Percentiles rank a stretch among this genome's conserved stretches.
These are phyloP conservation scores for Pythium aristosporum DNA, from an alignment of 352 stramenopile species.

Conservation along the genomic window DNA sequence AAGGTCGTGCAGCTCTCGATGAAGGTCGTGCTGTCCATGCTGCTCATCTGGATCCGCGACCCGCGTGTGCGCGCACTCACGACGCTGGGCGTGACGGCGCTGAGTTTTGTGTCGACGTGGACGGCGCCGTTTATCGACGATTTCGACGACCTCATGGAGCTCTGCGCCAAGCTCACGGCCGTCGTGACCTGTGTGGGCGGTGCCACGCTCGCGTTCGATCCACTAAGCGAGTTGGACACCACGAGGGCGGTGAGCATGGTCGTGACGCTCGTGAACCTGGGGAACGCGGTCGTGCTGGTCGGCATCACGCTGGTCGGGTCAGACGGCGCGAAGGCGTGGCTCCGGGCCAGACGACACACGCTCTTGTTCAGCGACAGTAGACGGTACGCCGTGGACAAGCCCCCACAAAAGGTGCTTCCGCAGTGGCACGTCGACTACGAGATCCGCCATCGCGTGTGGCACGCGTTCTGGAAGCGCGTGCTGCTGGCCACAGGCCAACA, in stretches of 20 bases:
- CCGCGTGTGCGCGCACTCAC: slow-evolving; percentile 19
- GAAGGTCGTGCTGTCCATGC: slow-evolving; percentile 41
- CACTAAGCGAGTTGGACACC: slow-evolving; percentile 8
- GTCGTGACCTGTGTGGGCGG: slow-evolving; percentile 36
- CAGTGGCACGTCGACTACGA: slow-evolving; percentile 44
- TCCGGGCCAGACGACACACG: slow-evolving; percentile 33
- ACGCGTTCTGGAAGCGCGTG: slow-evolving; percentile 44
- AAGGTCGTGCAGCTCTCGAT: slow-evolving; percentile 47
- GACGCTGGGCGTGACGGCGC: slow-evolving; percentile 26
- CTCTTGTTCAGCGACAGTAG: slow-evolving; percentile 47
- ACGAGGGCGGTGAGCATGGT: slow-evolving; percentile 24
- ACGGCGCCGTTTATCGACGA: slow-evolving; percentile 45
- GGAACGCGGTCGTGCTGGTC: slow-evolving; percentile 43
- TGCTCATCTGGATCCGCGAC: slow-evolving; percentile 28
- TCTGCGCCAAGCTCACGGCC: slow-evolving; percentile 37
- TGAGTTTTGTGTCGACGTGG: slow-evolving; percentile 37
- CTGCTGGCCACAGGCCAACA: slow-evolving; percentile 31
- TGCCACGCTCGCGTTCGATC: slow-evolving; percentile 27
- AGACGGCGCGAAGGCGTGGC: slow-evolving; percentile 18
- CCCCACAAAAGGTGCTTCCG: slow-evolving; percentile 29
- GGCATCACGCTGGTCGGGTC: slow-evolving; percentile 34
- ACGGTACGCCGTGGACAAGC: slow-evolving; percentile 29
- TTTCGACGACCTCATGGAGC: slow-evolving; percentile 49
- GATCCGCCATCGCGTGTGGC: slow-evolving; percentile 51
- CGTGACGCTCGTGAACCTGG: slow-evolving; percentile 39